phyloP scores from a whole-genome alignment of 768 basidiomycete species.

The Collybia sordida region DNA sequence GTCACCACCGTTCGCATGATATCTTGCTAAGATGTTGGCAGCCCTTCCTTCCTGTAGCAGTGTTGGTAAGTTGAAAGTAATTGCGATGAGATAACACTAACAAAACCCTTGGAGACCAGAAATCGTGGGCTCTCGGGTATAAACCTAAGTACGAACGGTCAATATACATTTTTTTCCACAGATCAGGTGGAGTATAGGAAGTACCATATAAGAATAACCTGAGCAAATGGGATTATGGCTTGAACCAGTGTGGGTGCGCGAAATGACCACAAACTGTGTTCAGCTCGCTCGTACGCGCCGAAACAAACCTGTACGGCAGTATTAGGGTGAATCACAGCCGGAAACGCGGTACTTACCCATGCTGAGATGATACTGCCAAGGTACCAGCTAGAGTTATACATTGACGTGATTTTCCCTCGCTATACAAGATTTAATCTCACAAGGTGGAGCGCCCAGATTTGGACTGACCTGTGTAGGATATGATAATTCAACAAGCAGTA shows the following conservation, averaged over 20 bases:
- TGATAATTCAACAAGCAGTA: slow-evolving; percentile 63
- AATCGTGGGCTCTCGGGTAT: slow-evolving; percentile 70
- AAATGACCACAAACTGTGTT: slow-evolving; percentile 56
- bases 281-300: slow-evolving; percentile 36
- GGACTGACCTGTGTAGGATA: slow-evolving; percentile 66
- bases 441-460: not conserved
- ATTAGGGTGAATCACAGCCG: not conserved
- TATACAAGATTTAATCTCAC: slow-evolving; percentile 12
- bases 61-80: not conserved
- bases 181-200: not conserved
- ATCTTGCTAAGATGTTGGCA: slow-evolving; percentile 59
- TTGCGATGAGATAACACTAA: slow-evolving; percentile 22
- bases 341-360: slow-evolving; percentile 27
- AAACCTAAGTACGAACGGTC: slow-evolving; percentile 37
- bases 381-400: slow-evolving; percentile 79
- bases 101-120: slow-evolving; percentile 59
- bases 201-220: slow-evolving; percentile 54
- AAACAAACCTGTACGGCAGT: slow-evolving; percentile 35
- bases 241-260: slow-evolving; percentile 66
- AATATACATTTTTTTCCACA: not conserved
- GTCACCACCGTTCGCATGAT: slow-evolving; percentile 65
- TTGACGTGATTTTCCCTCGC: slow-evolving; percentile 57
- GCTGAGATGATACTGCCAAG: slow-evolving; percentile 65
- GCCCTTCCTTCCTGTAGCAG: slow-evolving; percentile 51
- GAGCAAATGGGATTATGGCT: slow-evolving; percentile 54